These are phyloP conservation scores for Chlorella sp. DNA, from an alignment of 139 green algal species.

Conservation along the genomic window DNA sequence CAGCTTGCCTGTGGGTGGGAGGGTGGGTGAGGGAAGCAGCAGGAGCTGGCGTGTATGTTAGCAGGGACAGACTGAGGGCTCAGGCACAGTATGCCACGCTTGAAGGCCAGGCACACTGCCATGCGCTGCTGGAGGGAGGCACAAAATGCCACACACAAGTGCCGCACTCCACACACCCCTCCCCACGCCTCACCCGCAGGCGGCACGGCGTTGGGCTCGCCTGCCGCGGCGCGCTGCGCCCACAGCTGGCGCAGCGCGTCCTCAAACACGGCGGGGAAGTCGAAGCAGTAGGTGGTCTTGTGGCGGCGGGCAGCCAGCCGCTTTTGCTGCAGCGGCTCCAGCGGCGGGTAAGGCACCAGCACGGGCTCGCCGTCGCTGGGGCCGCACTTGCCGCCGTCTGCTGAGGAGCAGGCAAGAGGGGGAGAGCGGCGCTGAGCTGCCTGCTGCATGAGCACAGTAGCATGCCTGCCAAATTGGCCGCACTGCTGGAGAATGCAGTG, in stretches of 20 bases:
- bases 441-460: too few relatives aligned
- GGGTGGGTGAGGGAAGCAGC: not conserved
- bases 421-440: not conserved
- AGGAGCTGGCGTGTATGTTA: not conserved
- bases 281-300: slow-evolving; percentile 95
- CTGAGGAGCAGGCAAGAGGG: not conserved
- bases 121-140: not conserved
- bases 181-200: slow-evolving; percentile 46
- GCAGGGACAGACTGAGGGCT: not conserved
- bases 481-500: too few relatives aligned
- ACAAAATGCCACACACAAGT: too few relatives aligned
- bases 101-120: not conserved
- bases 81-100: not conserved
- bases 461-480: too few relatives aligned
- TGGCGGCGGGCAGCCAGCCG: slow-evolving; percentile 81
- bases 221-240: slow-evolving; percentile 63
- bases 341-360: slow-evolving; percentile 74
- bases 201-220: slow-evolving; percentile 50
- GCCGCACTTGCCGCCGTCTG: slow-evolving; percentile 22
- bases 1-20: not conserved
- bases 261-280: slow-evolving; percentile 95
- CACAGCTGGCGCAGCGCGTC: slow-evolving; percentile 87
- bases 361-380: slow-evolving; percentile 67
- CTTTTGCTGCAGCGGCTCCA: slow-evolving; percentile 86
- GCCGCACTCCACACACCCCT: not conserved